Evolutionary conservation across 495 filamentous ascomycete species (phyloP).

Genomic region (Lentithecium fluviatile): DNA sequence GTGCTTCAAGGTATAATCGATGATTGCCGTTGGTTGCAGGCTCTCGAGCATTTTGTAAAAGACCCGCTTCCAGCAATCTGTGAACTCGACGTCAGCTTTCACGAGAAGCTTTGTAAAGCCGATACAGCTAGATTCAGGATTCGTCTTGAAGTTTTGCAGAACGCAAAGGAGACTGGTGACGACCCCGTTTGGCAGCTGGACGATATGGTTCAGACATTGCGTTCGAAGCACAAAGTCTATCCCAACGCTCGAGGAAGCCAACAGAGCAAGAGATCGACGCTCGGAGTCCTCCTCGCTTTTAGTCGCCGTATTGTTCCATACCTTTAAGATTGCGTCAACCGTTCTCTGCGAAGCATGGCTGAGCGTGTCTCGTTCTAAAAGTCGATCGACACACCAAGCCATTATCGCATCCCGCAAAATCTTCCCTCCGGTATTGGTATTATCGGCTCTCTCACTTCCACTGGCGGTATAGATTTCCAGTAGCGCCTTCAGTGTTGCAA

Average conservation of each 20-base stretch:
- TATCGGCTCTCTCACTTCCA: not conserved
- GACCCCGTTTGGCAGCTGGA: conserved; percentile 6
- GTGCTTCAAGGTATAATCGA: conserved; percentile 15
- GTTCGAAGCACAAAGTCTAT: conserved; percentile 11
- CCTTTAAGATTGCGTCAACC: conserved; percentile 12
- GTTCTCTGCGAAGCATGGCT: not conserved
- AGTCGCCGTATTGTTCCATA: conserved; percentile 10
- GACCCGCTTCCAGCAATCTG: conserved; percentile 12
- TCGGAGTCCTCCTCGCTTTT: not conserved
- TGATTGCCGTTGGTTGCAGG: not conserved
- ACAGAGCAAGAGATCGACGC: conserved; percentile 13
- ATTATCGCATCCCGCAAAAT: conserved; percentile 9
- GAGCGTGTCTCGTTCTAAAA: conserved; percentile 9
- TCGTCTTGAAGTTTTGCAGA: not conserved
- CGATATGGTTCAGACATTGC: conserved; percentile 11
- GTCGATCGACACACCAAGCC: conserved; percentile 18
- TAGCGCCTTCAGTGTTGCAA: not conserved
- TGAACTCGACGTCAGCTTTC: not conserved
- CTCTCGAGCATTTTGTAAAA: conserved; percentile 25
- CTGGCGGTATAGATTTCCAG: conserved; percentile 5
- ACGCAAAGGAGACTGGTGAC: not conserved
- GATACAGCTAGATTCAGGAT: conserved; percentile 15
- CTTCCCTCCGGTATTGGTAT: not conserved
- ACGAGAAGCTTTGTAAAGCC: conserved; percentile 22
- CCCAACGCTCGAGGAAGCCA: not conserved